A percentile compares a stretch with the other conserved stretches of the same genome.
phyloP scores from a whole-genome alignment of 2,329 filamentous ascomycete genomes.

The Ascocoryne sarcoides region DNA sequence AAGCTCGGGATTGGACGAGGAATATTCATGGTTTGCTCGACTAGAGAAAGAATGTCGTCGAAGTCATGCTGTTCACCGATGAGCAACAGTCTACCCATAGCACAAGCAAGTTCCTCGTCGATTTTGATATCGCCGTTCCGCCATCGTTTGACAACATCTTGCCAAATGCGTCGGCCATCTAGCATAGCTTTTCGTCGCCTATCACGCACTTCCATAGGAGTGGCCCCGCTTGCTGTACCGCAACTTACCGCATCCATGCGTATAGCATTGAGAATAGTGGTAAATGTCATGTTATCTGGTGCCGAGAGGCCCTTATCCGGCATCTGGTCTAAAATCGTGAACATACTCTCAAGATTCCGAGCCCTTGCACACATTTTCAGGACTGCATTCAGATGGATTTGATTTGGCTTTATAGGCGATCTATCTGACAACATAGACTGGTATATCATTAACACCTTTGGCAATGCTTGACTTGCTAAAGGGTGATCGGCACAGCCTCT shows the following conservation, averaged over 20 bases:
- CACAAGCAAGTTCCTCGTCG: constrained; percentile 69
- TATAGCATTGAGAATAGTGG: constrained; percentile 73
- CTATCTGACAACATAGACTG: constrained; percentile 59
- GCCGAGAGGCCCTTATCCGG: constrained; percentile 53
- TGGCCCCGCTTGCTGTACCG: constrained; percentile 17
- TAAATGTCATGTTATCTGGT: constrained; percentile 68
- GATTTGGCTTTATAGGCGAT: constrained; percentile 58
- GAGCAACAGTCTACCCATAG: constrained; percentile 74
- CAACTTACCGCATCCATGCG: constrained; percentile 35
- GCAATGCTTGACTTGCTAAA: constrained; percentile 50
- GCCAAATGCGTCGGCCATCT: constrained; percentile 70
- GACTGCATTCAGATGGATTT: constrained; percentile 83
- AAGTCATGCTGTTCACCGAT: constrained; percentile 54
- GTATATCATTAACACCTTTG: constrained; percentile 68
- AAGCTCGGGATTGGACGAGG: constrained; percentile 37
- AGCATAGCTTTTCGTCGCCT: constrained; percentile 41
- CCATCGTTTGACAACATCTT: constrained; percentile 72
- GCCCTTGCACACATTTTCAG: constrained; percentile 71
- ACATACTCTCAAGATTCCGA: constrained; percentile 69
- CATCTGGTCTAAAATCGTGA: constrained; percentile 64
- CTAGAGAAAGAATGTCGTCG: constrained; percentile 62
- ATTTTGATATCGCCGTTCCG: constrained; percentile 57
- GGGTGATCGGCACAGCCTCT: constrained; percentile 58
- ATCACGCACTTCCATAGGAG: constrained; percentile 21
- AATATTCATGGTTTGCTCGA: constrained; percentile 77